phyloP scores from a whole-genome alignment of 441 rosid species.

The Pelargonium cotyledonis region DNA sequence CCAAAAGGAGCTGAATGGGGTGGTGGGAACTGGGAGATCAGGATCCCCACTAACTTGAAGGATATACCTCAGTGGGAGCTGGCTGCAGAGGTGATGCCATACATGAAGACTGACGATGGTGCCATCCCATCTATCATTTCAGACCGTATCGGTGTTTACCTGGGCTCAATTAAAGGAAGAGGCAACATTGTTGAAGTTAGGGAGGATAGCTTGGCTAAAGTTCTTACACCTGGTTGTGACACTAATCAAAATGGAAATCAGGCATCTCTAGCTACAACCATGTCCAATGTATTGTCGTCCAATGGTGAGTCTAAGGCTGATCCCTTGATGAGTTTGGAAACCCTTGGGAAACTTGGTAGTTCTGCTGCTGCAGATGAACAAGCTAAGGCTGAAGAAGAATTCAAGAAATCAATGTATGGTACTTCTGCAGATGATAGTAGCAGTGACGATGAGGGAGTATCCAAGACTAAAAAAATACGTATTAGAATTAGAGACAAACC shows the following conservation, averaged over 20 bases:
- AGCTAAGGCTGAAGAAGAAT: conserved; percentile 95
- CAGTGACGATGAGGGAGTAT: conserved; percentile 84
- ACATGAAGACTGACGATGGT: conserved; percentile 94
- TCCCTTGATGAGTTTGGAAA: conserved; percentile 76
- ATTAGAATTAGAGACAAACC: conserved; percentile 58
- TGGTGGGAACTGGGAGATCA: conserved; percentile 99
- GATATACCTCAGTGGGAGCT: conserved; percentile 87
- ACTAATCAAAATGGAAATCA: conserved; percentile 38
- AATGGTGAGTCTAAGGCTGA: conserved; percentile 42
- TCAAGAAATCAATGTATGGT: conserved; percentile 88
- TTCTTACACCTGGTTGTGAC: conserved; percentile 44
- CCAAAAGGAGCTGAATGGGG: conserved; percentile 99
- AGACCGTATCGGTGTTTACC: conserved; percentile 89
- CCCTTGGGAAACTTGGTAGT: conserved; percentile 41
- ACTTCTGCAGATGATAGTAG: conserved; percentile 78
- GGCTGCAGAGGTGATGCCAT: conserved; percentile 97
- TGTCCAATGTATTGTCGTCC: conserved; percentile 35
- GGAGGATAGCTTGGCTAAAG: conserved; percentile 74
- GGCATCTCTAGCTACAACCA: conserved; percentile 38
- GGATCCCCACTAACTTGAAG: conserved; percentile 76
- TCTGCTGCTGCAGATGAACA: conserved; percentile 68
- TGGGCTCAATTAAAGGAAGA: conserved; percentile 90
- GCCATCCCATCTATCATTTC: conserved; percentile 77
- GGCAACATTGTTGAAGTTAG: conserved; percentile 83
- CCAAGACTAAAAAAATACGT: conserved; percentile 66